Evolutionary conservation across 768 basidiomycete genomes (phyloP).

Genomic region (Rhizopogon sp.): DNA sequence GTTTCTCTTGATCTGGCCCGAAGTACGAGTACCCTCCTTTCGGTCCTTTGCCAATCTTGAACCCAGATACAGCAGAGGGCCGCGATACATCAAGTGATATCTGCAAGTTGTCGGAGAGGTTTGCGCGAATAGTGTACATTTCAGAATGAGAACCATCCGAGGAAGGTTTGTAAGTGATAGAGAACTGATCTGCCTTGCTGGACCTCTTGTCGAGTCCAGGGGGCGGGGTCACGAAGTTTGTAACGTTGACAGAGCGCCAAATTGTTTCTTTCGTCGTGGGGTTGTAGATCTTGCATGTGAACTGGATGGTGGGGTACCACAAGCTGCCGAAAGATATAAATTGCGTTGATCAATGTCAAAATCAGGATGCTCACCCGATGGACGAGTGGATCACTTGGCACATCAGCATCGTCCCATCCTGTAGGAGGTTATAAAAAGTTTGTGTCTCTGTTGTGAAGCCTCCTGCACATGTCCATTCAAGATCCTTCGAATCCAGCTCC

Average conservation of each 20-base stretch:
- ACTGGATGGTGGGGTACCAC: conserved; percentile 94
- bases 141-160: conserved; percentile 62
- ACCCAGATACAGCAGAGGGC: conserved; percentile 71
- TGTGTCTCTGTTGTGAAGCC: conserved; percentile 94
- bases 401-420: conserved; percentile 76
- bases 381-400: conserved; percentile 86
- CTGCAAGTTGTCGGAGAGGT: conserved; percentile 75
- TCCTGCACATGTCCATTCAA: conserved; percentile 75
- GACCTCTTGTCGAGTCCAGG: conserved; percentile 81
- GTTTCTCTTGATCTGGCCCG: conserved; percentile 59
- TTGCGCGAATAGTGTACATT: conserved; percentile 73
- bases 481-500: conserved; percentile 69
- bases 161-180: conserved; percentile 58
- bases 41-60: conserved; percentile 85
- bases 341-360: not conserved
- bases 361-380: conserved; percentile 61
- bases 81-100: conserved; percentile 70
- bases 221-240: conserved; percentile 74
- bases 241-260: conserved; percentile 88
- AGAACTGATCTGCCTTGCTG: conserved; percentile 80
- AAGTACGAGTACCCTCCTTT: conserved; percentile 90
- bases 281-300: conserved; percentile 85
- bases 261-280: conserved; percentile 64
- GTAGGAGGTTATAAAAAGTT: conserved; percentile 74
- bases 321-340: conserved; percentile 43